phyloP scores from a whole-genome alignment of 148 eudicot species.

The Camellia granthamiana region DNA sequence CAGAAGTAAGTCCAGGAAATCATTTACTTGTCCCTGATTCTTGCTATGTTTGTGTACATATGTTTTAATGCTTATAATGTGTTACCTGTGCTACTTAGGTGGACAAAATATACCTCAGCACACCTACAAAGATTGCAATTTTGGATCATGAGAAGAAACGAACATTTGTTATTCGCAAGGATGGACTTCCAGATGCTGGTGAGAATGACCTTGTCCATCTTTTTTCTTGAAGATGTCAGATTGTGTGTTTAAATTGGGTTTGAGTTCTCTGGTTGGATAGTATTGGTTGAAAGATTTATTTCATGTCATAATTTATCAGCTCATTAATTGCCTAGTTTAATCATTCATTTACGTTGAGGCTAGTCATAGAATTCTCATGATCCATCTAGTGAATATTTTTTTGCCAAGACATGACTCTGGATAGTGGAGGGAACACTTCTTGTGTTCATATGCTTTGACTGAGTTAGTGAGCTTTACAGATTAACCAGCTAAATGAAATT shows the following conservation, averaged over 20 bases:
- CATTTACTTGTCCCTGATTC: slow-evolving; percentile 5
- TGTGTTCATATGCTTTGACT: neutral
- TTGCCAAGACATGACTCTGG: neutral
- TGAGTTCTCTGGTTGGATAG: neutral
- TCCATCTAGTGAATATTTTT: neutral
- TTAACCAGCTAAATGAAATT: neutral
- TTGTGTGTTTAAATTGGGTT: slow-evolving; percentile 2
- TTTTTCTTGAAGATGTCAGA: neutral
- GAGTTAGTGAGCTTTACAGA: neutral
- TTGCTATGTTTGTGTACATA: neutral
- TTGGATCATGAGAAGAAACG: slow-evolving; percentile 91
- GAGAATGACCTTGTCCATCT: slow-evolving; percentile 17
- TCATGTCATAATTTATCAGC: neutral
- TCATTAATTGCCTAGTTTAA: neutral
- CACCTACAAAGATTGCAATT: slow-evolving; percentile 85
- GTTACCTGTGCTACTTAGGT: slow-evolving; percentile 37
- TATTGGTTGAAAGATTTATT: neutral
- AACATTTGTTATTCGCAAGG: slow-evolving; percentile 85
- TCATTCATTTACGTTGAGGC: neutral
- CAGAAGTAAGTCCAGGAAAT: slow-evolving; percentile 55
- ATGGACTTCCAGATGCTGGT: slow-evolving; percentile 99
- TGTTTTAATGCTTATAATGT: slow-evolving; percentile 5
- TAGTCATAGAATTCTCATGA: slow-evolving; percentile 5
- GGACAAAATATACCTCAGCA: slow-evolving; percentile 87
- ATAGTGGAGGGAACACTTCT: neutral